A percentile compares a stretch with the other conserved stretches of the same genome.
Conservation (phyloP, 2,329 filamentous ascomycete species). For the Colletotrichum endophyticum region DNA sequence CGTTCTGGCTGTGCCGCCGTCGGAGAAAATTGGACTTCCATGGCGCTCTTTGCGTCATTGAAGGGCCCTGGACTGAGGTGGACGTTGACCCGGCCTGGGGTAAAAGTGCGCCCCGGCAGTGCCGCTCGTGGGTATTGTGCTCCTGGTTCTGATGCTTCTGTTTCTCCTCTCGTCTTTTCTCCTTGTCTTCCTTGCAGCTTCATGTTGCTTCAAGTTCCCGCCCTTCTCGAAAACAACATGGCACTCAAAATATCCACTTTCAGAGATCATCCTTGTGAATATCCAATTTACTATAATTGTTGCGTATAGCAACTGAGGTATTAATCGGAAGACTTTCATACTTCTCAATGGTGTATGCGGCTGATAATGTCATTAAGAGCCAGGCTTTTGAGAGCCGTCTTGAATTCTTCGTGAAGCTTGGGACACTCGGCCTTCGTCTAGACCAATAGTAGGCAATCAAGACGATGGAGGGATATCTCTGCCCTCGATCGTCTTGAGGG, state of each 20-base stretch:
- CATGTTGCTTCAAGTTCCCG: background rate
- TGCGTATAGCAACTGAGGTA: background rate
- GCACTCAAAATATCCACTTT: background rate
- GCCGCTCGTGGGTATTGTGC: background rate
- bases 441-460: background rate
- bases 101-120: background rate
- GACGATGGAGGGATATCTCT: background rate
- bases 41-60: too few relatives aligned
- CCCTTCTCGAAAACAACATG: background rate
- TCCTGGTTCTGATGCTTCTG: background rate
- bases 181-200: background rate
- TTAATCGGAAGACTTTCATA: background rate
- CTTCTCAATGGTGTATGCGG: background rate
- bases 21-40: background rate
- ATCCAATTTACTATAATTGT: background rate
- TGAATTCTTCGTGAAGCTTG: background rate
- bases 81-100: background rate
- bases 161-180: background rate
- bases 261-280: background rate
- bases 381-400: background rate
- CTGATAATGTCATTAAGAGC: background rate
- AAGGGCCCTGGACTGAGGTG: background rate
- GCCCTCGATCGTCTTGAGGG: background rate
- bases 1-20: background rate
- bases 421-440: background rate